Base-by-base conservation (phyloP, 1,139 yeast species). In the Saccharomyces hybrid region DNA sequence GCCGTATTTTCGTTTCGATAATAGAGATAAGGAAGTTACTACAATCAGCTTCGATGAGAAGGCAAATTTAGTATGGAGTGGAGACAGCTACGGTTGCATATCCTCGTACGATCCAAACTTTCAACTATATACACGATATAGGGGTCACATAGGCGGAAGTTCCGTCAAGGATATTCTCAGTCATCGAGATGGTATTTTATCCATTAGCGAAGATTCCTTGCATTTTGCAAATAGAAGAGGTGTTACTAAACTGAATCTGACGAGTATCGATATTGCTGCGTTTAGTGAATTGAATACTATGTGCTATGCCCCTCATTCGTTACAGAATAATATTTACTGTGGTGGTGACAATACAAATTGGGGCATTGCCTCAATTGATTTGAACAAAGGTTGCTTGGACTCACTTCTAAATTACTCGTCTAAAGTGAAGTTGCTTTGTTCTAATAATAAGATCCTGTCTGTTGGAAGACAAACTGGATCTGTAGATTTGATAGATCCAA, bases 21-120 rank as follows among this genome's bases (percentile, higher is more conserved):
- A 62, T 34, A 64, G 62, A 50, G 64, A 62, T 14, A 68, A 68
- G 55, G 61, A 62, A 38, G 60, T 62, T 4, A 66, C 68, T 2
- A 65, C 61, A 46, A 52, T 71, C 2, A 63, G 73, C 27, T 90
- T 90, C 68, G 98, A 93, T 70, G 78, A 78, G 49, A 73, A 78
- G 25, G 81, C 84, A 56, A 93, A 90, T 63, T 73, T 91, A 48
- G 67, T 91, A 3, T 93, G 98, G 98, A 77, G 85, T 4, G 96
- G 96, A n/a, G 93, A 87, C 66, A 73, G 64, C 3, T 65, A 71
- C 61, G 85, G 85, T 7, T 70, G 73, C 52, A 67, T 80, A 11
- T 72, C 79, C 0, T 77, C 83, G 0, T 79, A 73, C 58, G 75
- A 74, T 55, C 63, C 63, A 27, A 59, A 60, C 42, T 62, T 64